Evolutionary conservation across 2,329 filamentous ascomycete genomes (phyloP).

Genomic region (Drechslerella dactyloides): DNA sequence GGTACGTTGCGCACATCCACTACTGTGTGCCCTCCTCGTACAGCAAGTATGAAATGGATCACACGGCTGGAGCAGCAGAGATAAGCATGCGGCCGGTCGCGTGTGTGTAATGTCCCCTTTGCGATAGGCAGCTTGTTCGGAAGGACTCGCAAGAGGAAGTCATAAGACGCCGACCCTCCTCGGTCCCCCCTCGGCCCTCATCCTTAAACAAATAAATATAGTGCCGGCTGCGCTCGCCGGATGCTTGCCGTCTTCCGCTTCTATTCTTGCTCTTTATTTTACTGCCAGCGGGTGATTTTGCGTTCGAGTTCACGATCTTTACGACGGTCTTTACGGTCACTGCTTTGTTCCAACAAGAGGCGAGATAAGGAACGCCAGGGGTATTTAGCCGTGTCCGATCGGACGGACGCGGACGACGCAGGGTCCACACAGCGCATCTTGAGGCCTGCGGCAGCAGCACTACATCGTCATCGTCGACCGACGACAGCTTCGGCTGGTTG

Average conservation of each 20-base stretch:
- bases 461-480: neutral
- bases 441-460: neutral
- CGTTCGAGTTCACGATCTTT: neutral
- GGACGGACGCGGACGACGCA: too few species aligned
- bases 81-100: neutral
- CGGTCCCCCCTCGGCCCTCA: neutral
- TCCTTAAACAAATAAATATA: neutral
- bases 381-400: conserved; percentile 1
- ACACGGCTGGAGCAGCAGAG: conserved; percentile 4
- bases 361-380: neutral
- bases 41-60: neutral
- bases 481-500: neutral
- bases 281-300: neutral
- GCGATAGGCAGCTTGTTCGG: neutral
- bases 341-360: too few species aligned
- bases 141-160: neutral
- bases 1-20: too few species aligned
- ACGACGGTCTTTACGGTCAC: neutral
- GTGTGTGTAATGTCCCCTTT: conserved; percentile 5
- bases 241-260: neutral
- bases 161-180: conserved; percentile 1
- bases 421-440: neutral
- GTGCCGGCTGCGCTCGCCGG: neutral
- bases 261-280: neutral
- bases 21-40: neutral